Conservation (phyloP, 768 basidiomycete genomes). For the Trametes cinnabarina region DNA sequence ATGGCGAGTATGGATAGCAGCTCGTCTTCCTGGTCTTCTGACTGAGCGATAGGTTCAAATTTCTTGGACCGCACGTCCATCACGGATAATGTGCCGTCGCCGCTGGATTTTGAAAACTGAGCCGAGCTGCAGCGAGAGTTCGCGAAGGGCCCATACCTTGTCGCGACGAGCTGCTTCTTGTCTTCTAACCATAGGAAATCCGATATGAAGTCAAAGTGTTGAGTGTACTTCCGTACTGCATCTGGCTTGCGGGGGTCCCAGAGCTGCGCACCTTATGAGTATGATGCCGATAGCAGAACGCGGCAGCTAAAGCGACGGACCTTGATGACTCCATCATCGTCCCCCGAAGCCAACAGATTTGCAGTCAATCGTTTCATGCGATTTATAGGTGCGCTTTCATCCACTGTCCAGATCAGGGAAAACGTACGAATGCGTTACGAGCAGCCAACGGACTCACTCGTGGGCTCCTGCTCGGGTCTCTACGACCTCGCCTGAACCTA, state of each 20-base stretch:
- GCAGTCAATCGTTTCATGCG: slow-evolving; percentile 72
- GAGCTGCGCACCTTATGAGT: slow-evolving; percentile 46
- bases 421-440: neutral
- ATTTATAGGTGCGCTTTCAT: slow-evolving; percentile 74
- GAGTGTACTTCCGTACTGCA: slow-evolving; percentile 64
- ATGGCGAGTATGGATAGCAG: slow-evolving; percentile 82
- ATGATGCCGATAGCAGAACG: too few relatives aligned
- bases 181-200: slow-evolving; percentile 82
- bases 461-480: slow-evolving; percentile 27
- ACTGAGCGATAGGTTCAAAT: slow-evolving; percentile 72
- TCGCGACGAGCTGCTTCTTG: slow-evolving; percentile 65
- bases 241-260: slow-evolving; percentile 83
- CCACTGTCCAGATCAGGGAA: slow-evolving; percentile 20
- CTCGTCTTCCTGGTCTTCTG: slow-evolving; percentile 96
- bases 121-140: neutral
- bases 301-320: slow-evolving; percentile 35
- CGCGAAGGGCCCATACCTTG: slow-evolving; percentile 58
- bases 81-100: slow-evolving; percentile 90
- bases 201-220: slow-evolving; percentile 94
- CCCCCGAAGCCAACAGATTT: slow-evolving; percentile 78
- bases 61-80: slow-evolving; percentile 88
- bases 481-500: slow-evolving; percentile 22
- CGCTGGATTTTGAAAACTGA: slow-evolving; percentile 45
- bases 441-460: slow-evolving; percentile 27
- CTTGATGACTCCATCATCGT: slow-evolving; percentile 94